Conservation (phyloP, 768 basidiomycete genomes). For the Russula emetica region DNA sequence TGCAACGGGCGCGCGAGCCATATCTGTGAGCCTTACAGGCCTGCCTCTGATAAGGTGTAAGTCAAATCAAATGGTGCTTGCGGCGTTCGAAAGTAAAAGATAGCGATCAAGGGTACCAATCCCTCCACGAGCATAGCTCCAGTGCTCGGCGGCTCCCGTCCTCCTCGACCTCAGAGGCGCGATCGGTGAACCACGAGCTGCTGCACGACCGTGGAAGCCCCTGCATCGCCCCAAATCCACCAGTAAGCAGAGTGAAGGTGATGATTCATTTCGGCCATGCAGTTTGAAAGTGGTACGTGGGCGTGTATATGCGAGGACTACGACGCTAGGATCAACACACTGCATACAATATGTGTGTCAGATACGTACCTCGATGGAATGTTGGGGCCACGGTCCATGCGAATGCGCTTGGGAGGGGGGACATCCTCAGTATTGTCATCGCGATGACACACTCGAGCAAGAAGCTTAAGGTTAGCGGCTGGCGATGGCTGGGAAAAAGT, state of each 20-base stretch:
- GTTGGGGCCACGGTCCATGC: slow-evolving; percentile 39
- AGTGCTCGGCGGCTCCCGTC: no score
- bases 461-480: slow-evolving; percentile 37
- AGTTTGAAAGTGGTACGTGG: slow-evolving; percentile 28
- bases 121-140: no score
- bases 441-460: slow-evolving; percentile 42
- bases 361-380: slow-evolving; percentile 32
- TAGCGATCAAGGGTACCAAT: no score
- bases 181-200: no score
- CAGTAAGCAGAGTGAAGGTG: slow-evolving; percentile 33
- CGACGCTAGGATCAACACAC: slow-evolving; percentile 10
- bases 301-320: slow-evolving; percentile 29
- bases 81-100: no score
- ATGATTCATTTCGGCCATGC: slow-evolving; percentile 25
- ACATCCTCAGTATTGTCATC: slow-evolving; percentile 43
- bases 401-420: slow-evolving; percentile 49
- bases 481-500: slow-evolving; percentile 42
- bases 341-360: slow-evolving; percentile 3
- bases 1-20: no score
- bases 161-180: no score
- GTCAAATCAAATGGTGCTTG: no score
- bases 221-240: no score
- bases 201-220: no score
- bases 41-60: no score
- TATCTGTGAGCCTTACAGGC: no score